Conservation (phyloP, 495 filamentous ascomycete species). For the Glarea lozoyensis region DNA sequence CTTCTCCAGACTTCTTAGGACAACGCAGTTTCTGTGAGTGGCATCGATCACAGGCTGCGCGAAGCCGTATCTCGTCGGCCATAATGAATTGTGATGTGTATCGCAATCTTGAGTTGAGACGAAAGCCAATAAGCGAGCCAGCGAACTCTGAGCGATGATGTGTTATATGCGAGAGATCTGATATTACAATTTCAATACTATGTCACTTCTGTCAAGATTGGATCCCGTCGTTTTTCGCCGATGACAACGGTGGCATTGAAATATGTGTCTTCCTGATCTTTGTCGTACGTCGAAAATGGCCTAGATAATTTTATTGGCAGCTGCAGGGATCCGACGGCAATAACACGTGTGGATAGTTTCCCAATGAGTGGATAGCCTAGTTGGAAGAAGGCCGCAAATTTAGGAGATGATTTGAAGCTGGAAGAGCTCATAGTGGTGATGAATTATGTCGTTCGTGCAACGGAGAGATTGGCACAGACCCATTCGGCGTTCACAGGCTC, state of each 20-base stretch:
- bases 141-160: background rate
- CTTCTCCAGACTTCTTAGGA: slow-evolving; percentile 22
- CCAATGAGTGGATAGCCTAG: too few relatives aligned
- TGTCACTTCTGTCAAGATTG: background rate
- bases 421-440: background rate
- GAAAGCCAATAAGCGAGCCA: background rate
- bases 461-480: background rate
- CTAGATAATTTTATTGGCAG: too few relatives aligned
- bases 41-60: slow-evolving; percentile 28
- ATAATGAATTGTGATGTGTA: background rate
- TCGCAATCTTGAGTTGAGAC: too few relatives aligned
- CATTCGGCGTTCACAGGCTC: background rate
- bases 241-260: background rate
- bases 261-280: too few relatives aligned
- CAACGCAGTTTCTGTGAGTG: slow-evolving; percentile 32
- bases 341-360: background rate
- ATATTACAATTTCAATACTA: background rate
- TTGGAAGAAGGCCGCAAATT: too few relatives aligned
- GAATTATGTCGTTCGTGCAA: background rate
- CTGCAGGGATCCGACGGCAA: too few relatives aligned
- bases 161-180: background rate
- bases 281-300: too few relatives aligned
- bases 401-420: background rate
- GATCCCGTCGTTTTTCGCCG: background rate
- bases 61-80: slow-evolving; percentile 12